A percentile compares a stretch with the other conserved stretches of the same genome.
phyloP scores from a whole-genome alignment of 2,329 filamentous ascomycete species.

The Curvularia eragrostidis region DNA sequence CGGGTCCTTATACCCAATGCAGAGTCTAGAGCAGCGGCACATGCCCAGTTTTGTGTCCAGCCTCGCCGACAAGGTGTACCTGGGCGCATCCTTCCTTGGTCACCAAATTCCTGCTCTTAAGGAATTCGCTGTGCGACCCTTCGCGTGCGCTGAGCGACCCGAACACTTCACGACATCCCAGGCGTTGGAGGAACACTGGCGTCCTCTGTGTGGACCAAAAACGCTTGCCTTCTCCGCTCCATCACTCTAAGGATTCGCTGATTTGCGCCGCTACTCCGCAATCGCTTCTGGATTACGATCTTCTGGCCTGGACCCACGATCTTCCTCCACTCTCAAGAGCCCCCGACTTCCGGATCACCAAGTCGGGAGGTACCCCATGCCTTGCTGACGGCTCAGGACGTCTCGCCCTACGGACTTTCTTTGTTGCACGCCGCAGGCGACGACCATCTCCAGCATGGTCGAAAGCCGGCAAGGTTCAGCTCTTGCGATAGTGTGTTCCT shows the following conservation, averaged over 20 bases:
- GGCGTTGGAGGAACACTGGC: constrained; percentile 3
- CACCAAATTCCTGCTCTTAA: constrained; percentile 4
- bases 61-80: constrained; percentile 8
- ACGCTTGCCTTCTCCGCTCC: background rate
- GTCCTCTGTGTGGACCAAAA: constrained; percentile 5
- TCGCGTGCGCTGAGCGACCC: constrained; percentile 7
- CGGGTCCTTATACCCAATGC: constrained; percentile 12
- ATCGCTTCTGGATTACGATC: constrained; percentile 9
- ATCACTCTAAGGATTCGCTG: constrained; percentile 2
- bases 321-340: constrained; percentile 1
- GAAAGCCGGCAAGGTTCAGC: constrained; percentile 38
- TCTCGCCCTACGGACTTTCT: background rate
- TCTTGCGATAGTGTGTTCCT: constrained; percentile 36
- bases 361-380: background rate
- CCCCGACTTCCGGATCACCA: constrained; percentile 1
- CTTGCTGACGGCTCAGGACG: background rate
- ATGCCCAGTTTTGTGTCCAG: background rate
- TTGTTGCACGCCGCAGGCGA: constrained; percentile 5
- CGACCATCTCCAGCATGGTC: constrained; percentile 24
- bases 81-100: constrained; percentile 9
- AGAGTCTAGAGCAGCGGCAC: constrained; percentile 13
- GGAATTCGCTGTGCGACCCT: constrained; percentile 1
- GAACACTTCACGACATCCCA: background rate
- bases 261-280: constrained; percentile 8
- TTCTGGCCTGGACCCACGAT: constrained; percentile 13